Evolutionary conservation across 2,329 filamentous ascomycete species (phyloP).

Genomic region (Diaporthe amygdali): DNA sequence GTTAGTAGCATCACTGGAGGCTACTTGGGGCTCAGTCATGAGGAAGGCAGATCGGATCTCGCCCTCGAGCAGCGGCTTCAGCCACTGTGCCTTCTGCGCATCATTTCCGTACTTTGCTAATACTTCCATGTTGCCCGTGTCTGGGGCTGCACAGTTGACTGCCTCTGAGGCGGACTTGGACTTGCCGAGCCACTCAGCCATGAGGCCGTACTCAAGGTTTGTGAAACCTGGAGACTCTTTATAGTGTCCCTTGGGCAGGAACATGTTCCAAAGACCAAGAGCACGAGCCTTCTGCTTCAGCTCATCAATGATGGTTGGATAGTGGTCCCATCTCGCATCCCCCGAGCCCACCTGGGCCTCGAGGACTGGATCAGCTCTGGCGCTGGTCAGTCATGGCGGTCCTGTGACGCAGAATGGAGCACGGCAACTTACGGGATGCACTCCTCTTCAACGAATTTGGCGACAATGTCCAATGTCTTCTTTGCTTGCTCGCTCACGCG

Average conservation of each 20-base stretch:
- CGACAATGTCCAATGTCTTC: conserved; percentile 84
- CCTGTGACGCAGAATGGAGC: neutral
- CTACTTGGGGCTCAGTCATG: conserved; percentile 91
- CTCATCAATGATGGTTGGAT: conserved; percentile 84
- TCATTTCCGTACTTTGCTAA: conserved; percentile 89
- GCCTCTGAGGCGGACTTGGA: conserved; percentile 84
- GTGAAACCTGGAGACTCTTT: conserved; percentile 92
- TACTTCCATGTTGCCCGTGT: conserved; percentile 96
- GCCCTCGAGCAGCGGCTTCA: conserved; percentile 80
- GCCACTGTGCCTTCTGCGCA: conserved; percentile 83
- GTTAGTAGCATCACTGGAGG: conserved; percentile 91
- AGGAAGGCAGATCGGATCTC: conserved; percentile 89
- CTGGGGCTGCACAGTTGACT: conserved; percentile 87
- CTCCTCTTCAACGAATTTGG: conserved; percentile 97
- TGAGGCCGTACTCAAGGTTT: conserved; percentile 96
- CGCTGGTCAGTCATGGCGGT: conserved; percentile 12
- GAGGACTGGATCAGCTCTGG: conserved; percentile 78
- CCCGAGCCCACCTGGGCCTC: conserved; percentile 80
- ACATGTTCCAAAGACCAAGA: conserved; percentile 97
- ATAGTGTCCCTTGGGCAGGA: conserved; percentile 93
- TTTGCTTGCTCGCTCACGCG: conserved; percentile 84
- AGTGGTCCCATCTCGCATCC: conserved; percentile 76
- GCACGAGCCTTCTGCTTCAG: conserved; percentile 83
- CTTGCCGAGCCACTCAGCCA: conserved; percentile 95
- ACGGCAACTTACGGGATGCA: conserved; percentile 72